phyloP scores from a whole-genome alignment of 768 basidiomycete species.

The Chalciporus sphaerocephalus region DNA sequence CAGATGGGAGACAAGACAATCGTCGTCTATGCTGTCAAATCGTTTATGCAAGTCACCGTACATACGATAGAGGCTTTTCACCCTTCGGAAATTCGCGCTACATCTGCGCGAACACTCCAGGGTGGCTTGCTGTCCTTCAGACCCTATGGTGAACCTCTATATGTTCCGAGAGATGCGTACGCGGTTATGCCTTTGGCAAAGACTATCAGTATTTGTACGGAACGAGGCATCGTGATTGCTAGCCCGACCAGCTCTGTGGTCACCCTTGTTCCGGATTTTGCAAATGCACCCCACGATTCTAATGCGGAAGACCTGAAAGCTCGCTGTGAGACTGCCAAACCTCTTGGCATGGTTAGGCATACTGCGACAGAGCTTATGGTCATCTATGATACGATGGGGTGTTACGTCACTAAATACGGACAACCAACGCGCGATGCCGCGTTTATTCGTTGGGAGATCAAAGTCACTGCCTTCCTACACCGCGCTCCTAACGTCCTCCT shows the following conservation, averaged over 20 bases:
- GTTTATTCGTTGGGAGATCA: conserved; percentile 78
- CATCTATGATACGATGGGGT: conserved; percentile 72
- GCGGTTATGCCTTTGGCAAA: conserved; percentile 57
- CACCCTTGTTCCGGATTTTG: conserved; percentile 58
- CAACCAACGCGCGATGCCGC: conserved; percentile 54
- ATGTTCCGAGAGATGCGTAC: conserved; percentile 67
- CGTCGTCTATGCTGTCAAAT: conserved; percentile 66
- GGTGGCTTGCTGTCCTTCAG: conserved; percentile 45
- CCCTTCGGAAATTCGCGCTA: conserved; percentile 32
- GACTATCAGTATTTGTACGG: conserved; percentile 62
- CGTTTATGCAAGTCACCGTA: conserved; percentile 55
- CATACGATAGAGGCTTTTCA: conserved; percentile 57
- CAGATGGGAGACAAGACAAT: conserved; percentile 50
- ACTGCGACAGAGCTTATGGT: conserved; percentile 58
- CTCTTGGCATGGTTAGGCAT: conserved; percentile 63
- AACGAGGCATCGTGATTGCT: conserved; percentile 59
- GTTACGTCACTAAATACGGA: conserved; percentile 71
- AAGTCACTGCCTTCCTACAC: conserved; percentile 55
- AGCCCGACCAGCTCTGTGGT: conserved; percentile 52
- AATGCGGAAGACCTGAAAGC: conserved; percentile 52
- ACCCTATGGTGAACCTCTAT: conserved; percentile 60
- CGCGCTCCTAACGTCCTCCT: conserved; percentile 65
- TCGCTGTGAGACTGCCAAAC: conserved; percentile 52
- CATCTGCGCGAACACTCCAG: conserved; percentile 34
- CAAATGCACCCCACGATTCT: conserved; percentile 35